Base-by-base conservation (phyloP, 108 stramenopile genomes). In the Skeletonema menzelii region DNA sequence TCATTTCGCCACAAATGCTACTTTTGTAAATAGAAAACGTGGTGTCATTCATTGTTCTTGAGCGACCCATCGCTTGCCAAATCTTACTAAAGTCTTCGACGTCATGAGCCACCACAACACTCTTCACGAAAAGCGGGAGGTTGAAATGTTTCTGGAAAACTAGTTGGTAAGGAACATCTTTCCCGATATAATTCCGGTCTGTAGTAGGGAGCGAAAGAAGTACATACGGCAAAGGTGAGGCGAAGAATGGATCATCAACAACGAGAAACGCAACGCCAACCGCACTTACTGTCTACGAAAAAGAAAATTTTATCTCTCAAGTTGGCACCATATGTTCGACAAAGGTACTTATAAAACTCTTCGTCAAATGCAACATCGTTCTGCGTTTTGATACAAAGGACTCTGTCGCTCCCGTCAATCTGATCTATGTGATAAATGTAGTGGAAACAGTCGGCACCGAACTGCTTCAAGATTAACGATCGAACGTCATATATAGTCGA, bases 41-140 rank as follows among this genome's bases (percentile, higher is more conserved):
- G 8, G 84, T 85, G 35, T 77, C 73, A 60, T 85, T 85, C 84
- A 85, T 85, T 14, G 84, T 85, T 22, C 84, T 72, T 7, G 80
- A 82, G 42, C 84, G 81, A 3, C 84, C 84, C 81, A 85, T 82
- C 17, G 84, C 84, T 75, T 85, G 84, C 84, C 84, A 85, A 38
- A 85, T 85, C 81, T 82, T 85, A 30, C 75, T 77, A 37, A 85
- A 85, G 61, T 85, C 84, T 57, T 75, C 77, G 3, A 85, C 84
- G 68, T 85, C 84, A 63, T 85, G 84, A 59, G 84, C 84, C 24
- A 85, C 66, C 2, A 85, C 81, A 37, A 85, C 82, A 56, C 80
- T 82, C 37, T 81, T 77, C 13, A 71, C 56, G 34, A 85, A 85
- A 5, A 85, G 59, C 0, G 84, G 79, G 4, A 59, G 28, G 14